phyloP scores from a whole-genome alignment of 2,329 filamentous ascomycete genomes.

The Eutypella sp. region DNA sequence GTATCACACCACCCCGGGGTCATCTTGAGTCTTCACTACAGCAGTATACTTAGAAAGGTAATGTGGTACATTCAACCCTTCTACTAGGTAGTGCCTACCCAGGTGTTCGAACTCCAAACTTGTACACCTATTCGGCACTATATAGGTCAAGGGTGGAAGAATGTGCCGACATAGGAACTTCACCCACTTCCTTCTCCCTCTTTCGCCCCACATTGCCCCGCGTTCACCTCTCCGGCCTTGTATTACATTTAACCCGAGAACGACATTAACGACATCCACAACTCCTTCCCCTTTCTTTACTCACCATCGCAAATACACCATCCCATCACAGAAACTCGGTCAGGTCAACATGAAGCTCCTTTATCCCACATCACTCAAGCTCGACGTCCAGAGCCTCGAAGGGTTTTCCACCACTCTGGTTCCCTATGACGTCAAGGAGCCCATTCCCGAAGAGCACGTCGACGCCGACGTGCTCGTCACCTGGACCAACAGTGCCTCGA shows the following conservation, averaged over 20 bases:
- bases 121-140: no score
- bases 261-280: neutral
- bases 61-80: no score
- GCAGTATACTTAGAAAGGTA: no score
- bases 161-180: neutral
- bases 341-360: conserved; percentile 57
- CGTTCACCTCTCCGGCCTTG: neutral
- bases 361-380: conserved; percentile 58
- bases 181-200: neutral
- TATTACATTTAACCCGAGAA: no score
- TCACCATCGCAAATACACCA: neutral
- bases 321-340: no score
- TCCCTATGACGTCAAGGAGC: conserved; percentile 52
- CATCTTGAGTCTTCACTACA: no score
- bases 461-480: conserved; percentile 59
- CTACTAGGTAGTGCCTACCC: no score
- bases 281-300: no score
- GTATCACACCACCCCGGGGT: no score
- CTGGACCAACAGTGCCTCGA: conserved; percentile 54
- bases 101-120: no score
- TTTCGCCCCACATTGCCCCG: neutral
- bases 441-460: conserved; percentile 51
- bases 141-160: no score
- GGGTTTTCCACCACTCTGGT: conserved; percentile 55
- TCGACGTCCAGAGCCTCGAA: conserved; percentile 50